Percentiles rank a stretch among this genome's conserved stretches.
These are phyloP conservation scores for Fulvia fulva DNA, from an alignment of 2,329 filamentous ascomycete genomes.

Conservation along the genomic window DNA sequence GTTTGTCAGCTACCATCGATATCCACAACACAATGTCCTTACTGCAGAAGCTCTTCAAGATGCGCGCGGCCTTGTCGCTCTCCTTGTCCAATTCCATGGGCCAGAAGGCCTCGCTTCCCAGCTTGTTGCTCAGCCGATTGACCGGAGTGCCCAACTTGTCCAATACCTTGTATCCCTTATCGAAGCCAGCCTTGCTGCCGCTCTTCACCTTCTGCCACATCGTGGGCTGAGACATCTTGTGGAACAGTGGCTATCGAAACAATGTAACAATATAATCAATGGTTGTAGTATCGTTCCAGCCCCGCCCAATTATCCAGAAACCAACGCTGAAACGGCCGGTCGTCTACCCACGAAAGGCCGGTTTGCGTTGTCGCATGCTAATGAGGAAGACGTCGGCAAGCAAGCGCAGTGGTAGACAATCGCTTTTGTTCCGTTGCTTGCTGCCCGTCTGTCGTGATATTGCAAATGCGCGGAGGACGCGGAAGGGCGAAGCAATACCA, in stretches of 20 bases:
- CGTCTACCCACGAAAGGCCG: background rate
- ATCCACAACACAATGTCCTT: constrained; percentile 36
- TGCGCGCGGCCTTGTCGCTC: constrained; percentile 85
- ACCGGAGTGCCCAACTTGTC: constrained; percentile 67
- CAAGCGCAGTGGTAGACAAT: background rate
- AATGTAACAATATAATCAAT: background rate
- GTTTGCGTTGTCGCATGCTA: background rate
- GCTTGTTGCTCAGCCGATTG: constrained; percentile 75
- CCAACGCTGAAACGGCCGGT: background rate
- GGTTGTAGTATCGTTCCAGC: background rate
- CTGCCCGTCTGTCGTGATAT: background rate
- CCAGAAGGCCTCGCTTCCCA: constrained; percentile 81
- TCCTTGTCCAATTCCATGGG: constrained; percentile 81
- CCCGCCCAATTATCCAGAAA: background rate
- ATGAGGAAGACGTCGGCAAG: background rate
- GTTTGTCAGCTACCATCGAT: background rate
- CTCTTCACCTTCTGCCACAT: constrained; percentile 55
- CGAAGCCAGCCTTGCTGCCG: constrained; percentile 62
- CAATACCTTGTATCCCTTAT: constrained; percentile 65
- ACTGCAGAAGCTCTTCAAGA: constrained; percentile 88
- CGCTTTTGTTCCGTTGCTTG: background rate
- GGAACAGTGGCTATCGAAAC: background rate
- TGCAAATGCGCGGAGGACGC: background rate
- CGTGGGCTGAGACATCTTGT: constrained; percentile 24
- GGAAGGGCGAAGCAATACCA: background rate